These are phyloP conservation scores for Kuraishia hungarica DNA, from an alignment of 805 yeast species.

Conservation along the genomic window DNA sequence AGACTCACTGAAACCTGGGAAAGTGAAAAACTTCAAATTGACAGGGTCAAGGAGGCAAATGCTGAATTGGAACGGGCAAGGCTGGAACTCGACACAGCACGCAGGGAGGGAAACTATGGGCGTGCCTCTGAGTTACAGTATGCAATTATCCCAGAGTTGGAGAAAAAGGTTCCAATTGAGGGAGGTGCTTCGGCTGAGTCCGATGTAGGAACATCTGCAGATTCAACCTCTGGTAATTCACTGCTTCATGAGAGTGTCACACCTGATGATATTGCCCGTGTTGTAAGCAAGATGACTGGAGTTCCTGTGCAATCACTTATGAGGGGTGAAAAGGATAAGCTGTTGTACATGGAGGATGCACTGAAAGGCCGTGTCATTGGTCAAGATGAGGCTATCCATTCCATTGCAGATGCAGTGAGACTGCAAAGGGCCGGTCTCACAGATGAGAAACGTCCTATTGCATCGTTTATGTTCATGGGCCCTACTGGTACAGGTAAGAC, in stretches of 20 bases:
- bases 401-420: conserved; percentile 90
- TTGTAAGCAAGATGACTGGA: conserved; percentile 91
- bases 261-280: conserved; percentile 88
- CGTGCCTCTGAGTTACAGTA: conserved; percentile 87
- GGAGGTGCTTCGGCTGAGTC: conserved; percentile 19
- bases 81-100: conserved; percentile 72
- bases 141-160: conserved; percentile 75
- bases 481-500: conserved; percentile 99
- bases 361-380: conserved; percentile 79
- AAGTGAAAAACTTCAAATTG: conserved; percentile 67
- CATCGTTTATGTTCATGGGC: conserved; percentile 92
- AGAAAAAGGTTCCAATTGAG: conserved; percentile 46
- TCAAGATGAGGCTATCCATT: conserved; percentile 88
- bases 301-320: conserved; percentile 85
- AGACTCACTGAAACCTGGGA: conserved; percentile 85
- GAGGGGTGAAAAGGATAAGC: conserved; percentile 91
- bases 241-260: conserved; percentile 88
- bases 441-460: conserved; percentile 90
- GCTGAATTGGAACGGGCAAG: conserved; percentile 78
- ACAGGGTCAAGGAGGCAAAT: conserved; percentile 70
- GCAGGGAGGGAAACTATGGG: conserved; percentile 79
- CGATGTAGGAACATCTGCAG: conserved; percentile 21
- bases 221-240: conserved; percentile 13
- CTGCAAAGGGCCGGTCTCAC: conserved; percentile 95
- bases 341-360: conserved; percentile 78